A percentile compares a stretch with the other conserved stretches of the same genome.
Conservation (phyloP, 129 eudicot genomes). For the Helichrysum umbraculigerum region DNA sequence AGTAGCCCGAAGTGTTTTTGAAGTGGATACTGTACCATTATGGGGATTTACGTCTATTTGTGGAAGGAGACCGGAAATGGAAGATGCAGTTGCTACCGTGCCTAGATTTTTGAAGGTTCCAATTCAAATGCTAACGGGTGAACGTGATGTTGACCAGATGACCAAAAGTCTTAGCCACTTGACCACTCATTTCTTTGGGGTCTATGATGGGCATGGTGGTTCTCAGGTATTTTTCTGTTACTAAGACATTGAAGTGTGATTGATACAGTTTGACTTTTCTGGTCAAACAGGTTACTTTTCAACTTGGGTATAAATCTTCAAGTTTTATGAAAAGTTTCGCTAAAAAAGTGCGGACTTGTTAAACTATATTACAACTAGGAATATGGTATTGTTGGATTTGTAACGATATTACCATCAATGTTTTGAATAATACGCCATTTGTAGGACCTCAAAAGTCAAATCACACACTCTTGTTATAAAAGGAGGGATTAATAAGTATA, state of each 20-base stretch:
- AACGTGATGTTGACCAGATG: constrained; percentile 41
- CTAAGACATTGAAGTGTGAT: constrained; percentile 9
- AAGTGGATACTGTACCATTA: constrained; percentile 71
- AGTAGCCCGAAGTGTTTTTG: constrained; percentile 64
- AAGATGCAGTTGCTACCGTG: constrained; percentile 68
- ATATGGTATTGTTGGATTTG: constrained; percentile 13
- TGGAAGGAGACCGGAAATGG: constrained; percentile 86
- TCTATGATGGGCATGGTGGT: constrained; percentile 93
- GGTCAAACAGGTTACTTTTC: constrained; percentile 12
- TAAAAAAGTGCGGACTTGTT: background rate
- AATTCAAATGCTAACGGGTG: constrained; percentile 62
- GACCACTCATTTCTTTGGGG: constrained; percentile 84
- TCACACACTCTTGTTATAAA: background rate
- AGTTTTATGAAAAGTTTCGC: background rate
- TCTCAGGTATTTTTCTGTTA: constrained; percentile 50
- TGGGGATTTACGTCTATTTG: constrained; percentile 75
- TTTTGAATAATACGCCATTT: constrained; percentile 4
- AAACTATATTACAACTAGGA: constrained; percentile 7
- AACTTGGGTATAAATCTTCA: background rate
- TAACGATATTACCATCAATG: background rate
- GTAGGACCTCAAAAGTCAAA: constrained; percentile 19
- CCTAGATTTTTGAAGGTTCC: constrained; percentile 73
- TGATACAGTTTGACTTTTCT: constrained; percentile 18
- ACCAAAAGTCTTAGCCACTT: constrained; percentile 55
- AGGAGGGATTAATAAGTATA: no score